These are phyloP conservation scores for Epichloe uncinata DNA, from an alignment of 2,329 filamentous ascomycete species.

Conservation along the genomic window DNA sequence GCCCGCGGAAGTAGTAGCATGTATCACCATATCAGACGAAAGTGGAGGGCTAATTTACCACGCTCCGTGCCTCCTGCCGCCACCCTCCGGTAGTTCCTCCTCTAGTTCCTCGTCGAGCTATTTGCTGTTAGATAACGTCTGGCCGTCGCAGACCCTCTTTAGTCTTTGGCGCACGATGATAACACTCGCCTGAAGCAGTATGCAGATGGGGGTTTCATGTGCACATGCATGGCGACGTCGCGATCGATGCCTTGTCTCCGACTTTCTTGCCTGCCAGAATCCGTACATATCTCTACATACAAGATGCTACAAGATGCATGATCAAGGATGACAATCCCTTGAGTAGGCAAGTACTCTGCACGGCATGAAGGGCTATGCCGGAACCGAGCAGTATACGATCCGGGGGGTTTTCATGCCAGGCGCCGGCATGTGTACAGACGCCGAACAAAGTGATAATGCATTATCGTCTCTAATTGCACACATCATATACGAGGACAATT, in stretches of 20 bases:
- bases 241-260: not conserved
- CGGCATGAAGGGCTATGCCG: too few species aligned
- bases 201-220: not conserved
- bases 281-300: too few species aligned
- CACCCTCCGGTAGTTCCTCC: not conserved
- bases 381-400: too few species aligned
- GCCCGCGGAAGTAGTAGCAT: not conserved
- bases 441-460: not conserved
- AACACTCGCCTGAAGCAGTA: not conserved
- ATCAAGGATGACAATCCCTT: too few species aligned
- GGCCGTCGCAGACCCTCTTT: too few species aligned
- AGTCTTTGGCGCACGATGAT: not conserved
- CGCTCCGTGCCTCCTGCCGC: not conserved
- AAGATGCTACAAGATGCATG: too few species aligned
- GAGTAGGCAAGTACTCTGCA: too few species aligned
- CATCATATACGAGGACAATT: not conserved
- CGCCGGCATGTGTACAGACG: too few species aligned
- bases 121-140: too few species aligned
- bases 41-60: not conserved
- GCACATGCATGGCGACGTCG: not conserved
- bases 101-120: too few species aligned
- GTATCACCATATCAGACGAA: not conserved
- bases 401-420: too few species aligned
- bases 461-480: not conserved
- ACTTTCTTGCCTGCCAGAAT: not conserved